A percentile compares a stretch with the other conserved stretches of the same genome.
These are phyloP conservation scores for Gossypium lobatum DNA, from an alignment of 441 rosid genomes.

Conservation along the genomic window DNA sequence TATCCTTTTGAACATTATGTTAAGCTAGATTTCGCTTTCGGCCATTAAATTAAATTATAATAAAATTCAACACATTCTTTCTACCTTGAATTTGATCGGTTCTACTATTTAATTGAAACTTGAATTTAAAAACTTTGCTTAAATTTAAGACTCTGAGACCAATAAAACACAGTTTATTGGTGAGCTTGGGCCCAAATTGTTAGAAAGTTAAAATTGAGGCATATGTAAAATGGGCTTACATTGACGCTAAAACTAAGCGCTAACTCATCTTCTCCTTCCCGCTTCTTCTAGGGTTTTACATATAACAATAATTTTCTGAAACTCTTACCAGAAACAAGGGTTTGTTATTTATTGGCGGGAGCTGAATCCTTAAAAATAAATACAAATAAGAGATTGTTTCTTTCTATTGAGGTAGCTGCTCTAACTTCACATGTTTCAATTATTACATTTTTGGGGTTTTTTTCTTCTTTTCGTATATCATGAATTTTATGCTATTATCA, in stretches of 20 bases:
- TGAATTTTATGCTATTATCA: background rate
- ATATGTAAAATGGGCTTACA: background rate
- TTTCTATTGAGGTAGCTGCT: background rate
- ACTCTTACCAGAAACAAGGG: background rate
- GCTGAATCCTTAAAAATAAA: background rate
- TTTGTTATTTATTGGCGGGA: background rate
- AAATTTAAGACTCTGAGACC: background rate
- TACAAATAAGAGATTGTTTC: background rate
- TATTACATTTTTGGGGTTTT: background rate
- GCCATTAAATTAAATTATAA: background rate
- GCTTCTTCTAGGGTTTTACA: conserved; percentile 6
- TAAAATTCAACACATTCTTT: background rate
- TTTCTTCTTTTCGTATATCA: background rate
- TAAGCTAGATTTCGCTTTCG: conserved; percentile 2
- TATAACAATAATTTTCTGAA: background rate
- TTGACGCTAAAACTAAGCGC: background rate
- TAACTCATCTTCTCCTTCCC: background rate
- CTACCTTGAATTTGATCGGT: background rate
- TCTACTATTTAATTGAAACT: too few relatives aligned
- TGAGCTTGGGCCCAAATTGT: background rate
- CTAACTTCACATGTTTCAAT: background rate
- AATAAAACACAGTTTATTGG: background rate
- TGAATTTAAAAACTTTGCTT: background rate
- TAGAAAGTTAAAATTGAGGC: background rate
- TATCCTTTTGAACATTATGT: background rate